These are phyloP conservation scores for Plantago ovata DNA, from an alignment of 257 asterid species.

Conservation along the genomic window DNA sequence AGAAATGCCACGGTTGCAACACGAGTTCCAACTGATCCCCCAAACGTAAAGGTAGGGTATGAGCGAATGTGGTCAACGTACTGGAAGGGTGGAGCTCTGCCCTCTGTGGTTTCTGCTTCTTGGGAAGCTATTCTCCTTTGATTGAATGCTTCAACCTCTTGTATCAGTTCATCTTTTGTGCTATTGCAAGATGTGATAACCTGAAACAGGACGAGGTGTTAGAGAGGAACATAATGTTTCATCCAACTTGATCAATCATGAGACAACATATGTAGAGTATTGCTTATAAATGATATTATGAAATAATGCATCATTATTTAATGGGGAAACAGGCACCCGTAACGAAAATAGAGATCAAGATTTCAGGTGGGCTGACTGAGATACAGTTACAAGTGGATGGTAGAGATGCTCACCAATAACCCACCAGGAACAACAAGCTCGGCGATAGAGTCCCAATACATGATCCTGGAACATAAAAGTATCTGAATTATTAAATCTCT, in stretches of 20 bases:
- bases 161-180: conserved; percentile 86
- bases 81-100: conserved; percentile 48
- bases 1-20: conserved; percentile 95
- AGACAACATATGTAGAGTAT: background rate
- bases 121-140: conserved; percentile 54
- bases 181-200: conserved; percentile 90
- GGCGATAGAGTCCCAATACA: conserved; percentile 89
- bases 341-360: background rate
- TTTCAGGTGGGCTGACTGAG: background rate
- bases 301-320: background rate
- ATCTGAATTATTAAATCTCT: conserved; percentile 13
- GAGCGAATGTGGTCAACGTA: conserved; percentile 77
- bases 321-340: background rate
- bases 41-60: conserved; percentile 83
- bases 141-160: conserved; percentile 77
- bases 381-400: background rate
- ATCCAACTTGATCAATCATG: background rate
- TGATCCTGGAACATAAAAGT: conserved; percentile 49
- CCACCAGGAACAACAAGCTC: conserved; percentile 89
- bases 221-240: conserved; percentile 3
- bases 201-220: conserved; percentile 31
- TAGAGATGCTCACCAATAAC: conserved; percentile 60
- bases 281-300: background rate
- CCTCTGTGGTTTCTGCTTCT: conserved; percentile 32
- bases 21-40: conserved; percentile 91